Evolutionary conservation across 1,284 basidiomycete species (phyloP), one percentile per base, ranked within the genome.

Genomic region (Sanghuangporus sanghuang): DNA sequence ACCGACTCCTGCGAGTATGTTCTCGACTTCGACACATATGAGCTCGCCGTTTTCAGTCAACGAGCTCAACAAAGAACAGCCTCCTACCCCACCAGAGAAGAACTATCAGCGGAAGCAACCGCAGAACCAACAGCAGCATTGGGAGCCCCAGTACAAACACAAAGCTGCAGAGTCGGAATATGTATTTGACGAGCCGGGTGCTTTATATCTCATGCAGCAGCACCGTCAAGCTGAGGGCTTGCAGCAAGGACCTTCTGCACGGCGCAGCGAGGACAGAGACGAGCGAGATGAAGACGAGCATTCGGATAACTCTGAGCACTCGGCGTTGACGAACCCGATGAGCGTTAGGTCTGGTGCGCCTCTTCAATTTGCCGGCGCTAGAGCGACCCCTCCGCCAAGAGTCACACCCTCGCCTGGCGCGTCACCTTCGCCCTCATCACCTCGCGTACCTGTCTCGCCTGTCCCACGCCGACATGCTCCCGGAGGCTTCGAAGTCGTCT

Each of bases 151-250:
- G 61, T 71, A 72, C 48, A 59, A 59, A n/a, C 56, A 57, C 3
- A 58, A 49, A 23, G 8, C 38, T 21, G 36, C 36, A 2, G 62
- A 63, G 46, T 46, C 63, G 7, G 63, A 64, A 23, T 64, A 61
- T 27, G 54, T 85, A n/a, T 76, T 79, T 60, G 79, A 81, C 64
- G 85, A 87, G 67, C 81, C 82, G 35, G 84, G 81, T 49, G 68
- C 86, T 8, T 71, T 90, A 58, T 89, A 82, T 73, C 87, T 85
- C 69, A 86, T 90, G 84, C 83, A 86, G 64, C 81, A 86, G 66
- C 63, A 69, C n/a, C 67, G 61, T 4, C 72, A 81, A 55, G 79
- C 82, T 23, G 73, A 76, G 60, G 74, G 75, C 60, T 61, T 71
- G 65, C 67, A 68, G 64, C 67, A 58, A 23, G 39, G 56, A 4